Percentiles rank a stretch among this genome's conserved stretches.
These are phyloP conservation scores for Gymnopus androsaceus DNA, from an alignment of 1,284 basidiomycete species.

Conservation along the genomic window DNA sequence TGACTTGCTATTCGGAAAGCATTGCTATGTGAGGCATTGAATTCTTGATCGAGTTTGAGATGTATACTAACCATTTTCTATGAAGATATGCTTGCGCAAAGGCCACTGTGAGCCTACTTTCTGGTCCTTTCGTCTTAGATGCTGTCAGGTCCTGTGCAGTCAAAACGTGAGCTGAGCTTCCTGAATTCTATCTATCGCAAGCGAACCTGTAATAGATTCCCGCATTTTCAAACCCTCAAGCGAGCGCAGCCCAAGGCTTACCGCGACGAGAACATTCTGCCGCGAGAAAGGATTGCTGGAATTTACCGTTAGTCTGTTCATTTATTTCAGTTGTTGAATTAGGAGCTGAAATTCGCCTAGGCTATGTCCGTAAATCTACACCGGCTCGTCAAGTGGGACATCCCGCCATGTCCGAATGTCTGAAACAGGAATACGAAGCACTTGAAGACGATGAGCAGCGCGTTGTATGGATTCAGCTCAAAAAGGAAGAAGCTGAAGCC, in stretches of 20 bases:
- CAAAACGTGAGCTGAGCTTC: neutral
- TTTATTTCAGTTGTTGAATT: neutral
- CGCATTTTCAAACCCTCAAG: neutral
- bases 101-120: neutral
- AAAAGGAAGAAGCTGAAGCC: neutral
- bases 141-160: neutral
- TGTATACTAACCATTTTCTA: neutral
- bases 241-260: neutral
- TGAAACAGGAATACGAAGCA: neutral
- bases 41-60: neutral
- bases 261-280: neutral
- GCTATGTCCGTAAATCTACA: neutral
- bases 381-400: neutral
- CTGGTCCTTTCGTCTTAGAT: slow-evolving; percentile 3
- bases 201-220: neutral
- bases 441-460: neutral
- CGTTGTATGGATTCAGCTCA: neutral
- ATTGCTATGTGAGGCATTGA: slow-evolving; percentile 8
- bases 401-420: neutral
- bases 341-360: neutral
- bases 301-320: neutral
- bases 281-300: neutral
- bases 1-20: neutral
- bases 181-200: neutral
- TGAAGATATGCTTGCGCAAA: neutral